Conservation (phyloP, 495 filamentous ascomycete species). For the Penicillium canariense region DNA sequence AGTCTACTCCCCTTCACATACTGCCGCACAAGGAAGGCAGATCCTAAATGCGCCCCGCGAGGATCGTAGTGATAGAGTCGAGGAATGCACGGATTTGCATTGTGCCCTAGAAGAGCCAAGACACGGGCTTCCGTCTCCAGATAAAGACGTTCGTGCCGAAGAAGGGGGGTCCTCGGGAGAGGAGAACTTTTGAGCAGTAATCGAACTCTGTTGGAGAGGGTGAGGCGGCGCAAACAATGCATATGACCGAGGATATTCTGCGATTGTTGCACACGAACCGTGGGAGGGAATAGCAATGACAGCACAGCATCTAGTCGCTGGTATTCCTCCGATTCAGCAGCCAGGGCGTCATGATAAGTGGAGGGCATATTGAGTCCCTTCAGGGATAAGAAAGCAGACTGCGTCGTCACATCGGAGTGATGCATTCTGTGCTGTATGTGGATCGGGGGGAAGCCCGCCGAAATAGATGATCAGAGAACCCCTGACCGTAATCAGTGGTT, state of each 20-base stretch:
- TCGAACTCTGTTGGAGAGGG: conserved; percentile 51
- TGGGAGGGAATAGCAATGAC: conserved; percentile 37
- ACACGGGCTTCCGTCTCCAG: conserved; percentile 57
- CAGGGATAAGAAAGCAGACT: conserved; percentile 8
- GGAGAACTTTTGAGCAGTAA: conserved; percentile 56
- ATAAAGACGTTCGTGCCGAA: conserved; percentile 56
- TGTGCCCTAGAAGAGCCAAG: conserved; percentile 47
- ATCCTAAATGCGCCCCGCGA: conserved; percentile 37
- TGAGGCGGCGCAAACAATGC: conserved; percentile 52
- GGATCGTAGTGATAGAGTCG: conserved; percentile 51
- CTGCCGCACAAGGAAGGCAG: conserved; percentile 48
- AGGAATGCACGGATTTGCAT: conserved; percentile 47
- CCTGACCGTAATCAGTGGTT: not conserved
- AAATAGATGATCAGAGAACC: not conserved
- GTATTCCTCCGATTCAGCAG: conserved; percentile 18
- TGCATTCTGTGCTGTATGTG: conserved; percentile 11
- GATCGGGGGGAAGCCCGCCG: not conserved
- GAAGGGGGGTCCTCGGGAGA: conserved; percentile 46
- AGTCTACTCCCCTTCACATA: conserved; percentile 47
- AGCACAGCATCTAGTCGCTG: conserved; percentile 42
- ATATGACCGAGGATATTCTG: conserved; percentile 49
- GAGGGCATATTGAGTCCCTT: conserved; percentile 6
- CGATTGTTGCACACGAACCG: conserved; percentile 40
- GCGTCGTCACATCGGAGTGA: conserved; percentile 13
- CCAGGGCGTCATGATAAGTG: conserved; percentile 17